phyloP scores from a whole-genome alignment of 495 filamentous ascomycete genomes.

The Penicillium soppii region DNA sequence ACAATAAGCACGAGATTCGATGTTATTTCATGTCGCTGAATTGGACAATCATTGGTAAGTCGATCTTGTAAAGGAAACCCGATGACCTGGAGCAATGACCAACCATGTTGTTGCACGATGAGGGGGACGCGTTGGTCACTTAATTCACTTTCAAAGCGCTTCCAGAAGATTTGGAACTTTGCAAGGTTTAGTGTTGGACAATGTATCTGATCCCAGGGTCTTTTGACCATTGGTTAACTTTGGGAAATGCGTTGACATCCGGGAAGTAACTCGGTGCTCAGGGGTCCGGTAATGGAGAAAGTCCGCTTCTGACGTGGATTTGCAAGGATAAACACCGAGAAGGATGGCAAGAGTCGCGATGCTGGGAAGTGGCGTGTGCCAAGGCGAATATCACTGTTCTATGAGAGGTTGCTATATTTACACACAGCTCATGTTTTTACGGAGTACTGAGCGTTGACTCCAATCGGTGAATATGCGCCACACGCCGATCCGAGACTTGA shows the following conservation, averaged over 20 bases:
- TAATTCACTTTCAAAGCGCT: neutral
- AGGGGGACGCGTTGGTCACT: neutral
- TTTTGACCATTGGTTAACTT: too few relatives aligned
- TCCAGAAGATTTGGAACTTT: slow-evolving; percentile 1
- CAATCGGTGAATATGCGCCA: neutral
- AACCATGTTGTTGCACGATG: neutral
- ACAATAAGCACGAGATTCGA: neutral
- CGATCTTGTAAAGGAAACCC: neutral
- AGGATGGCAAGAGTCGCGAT: neutral
- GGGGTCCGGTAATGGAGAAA: neutral
- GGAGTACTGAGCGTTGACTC: neutral
- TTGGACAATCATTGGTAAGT: slow-evolving; percentile 1
- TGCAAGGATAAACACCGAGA: neutral
- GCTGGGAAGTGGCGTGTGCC: neutral
- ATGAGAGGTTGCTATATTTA: slow-evolving; percentile 3
- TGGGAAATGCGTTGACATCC: too few relatives aligned
- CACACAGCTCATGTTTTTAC: too few relatives aligned
- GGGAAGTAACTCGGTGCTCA: neutral
- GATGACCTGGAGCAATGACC: neutral
- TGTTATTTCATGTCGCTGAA: neutral
- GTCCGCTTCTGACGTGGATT: slow-evolving; percentile 2
- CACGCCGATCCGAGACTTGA: neutral
- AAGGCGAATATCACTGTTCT: neutral
- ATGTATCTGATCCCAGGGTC: too few relatives aligned
- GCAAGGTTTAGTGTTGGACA: neutral